Evolutionary conservation across 352 stramenopile species (phyloP), one percentile per base, ranked within the genome.

Genomic region (Aphanomyces stellatus): DNA sequence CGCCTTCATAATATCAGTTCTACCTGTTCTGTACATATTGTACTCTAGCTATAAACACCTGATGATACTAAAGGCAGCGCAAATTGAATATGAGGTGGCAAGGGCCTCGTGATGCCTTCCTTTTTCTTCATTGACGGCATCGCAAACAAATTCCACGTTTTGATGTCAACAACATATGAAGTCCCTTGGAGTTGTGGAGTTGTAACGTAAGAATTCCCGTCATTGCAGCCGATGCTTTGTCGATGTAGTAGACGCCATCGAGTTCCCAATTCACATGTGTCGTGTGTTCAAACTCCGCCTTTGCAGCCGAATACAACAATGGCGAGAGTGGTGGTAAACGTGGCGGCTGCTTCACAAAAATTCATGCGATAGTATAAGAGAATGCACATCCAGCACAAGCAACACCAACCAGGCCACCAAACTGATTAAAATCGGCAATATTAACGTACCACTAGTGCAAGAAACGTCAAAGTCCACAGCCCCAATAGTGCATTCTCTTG

Each of bases 111-210:
- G n/a, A n/a, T n/a, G n/a, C n/a, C n/a, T n/a, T n/a, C n/a, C n/a
- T n/a, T n/a, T n/a, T n/a, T n/a, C n/a, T n/a, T n/a, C n/a, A n/a
- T n/a, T n/a, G n/a, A n/a, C n/a, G n/a, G n/a, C n/a, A n/a, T n/a
- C n/a, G n/a, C n/a, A 22, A 51, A 37, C 25, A 51, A 17, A 4
- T 35, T 27, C 57, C 57, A 65, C 25, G 37, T 30, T 19, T 65
- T 65, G 43, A 53, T 55, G 30, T 65, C 57, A 33, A 65, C 30
- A 13, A 65, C 35, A 27, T 65, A 65, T 8, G 53, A 3, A 4
- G n/a, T 30, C 6, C 41, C 40, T 53, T 1, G 4, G n/a, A 27
- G 11, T 27, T 27, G 11, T 41, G 11, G 11, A 22, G 3, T 8
- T 22, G 4, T 10, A 53, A 11, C 3, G 11, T 27, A 4, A 65